These are phyloP conservation scores for Rhinocladiella similis DNA, from an alignment of 2,329 filamentous ascomycete species.

Conservation along the genomic window DNA sequence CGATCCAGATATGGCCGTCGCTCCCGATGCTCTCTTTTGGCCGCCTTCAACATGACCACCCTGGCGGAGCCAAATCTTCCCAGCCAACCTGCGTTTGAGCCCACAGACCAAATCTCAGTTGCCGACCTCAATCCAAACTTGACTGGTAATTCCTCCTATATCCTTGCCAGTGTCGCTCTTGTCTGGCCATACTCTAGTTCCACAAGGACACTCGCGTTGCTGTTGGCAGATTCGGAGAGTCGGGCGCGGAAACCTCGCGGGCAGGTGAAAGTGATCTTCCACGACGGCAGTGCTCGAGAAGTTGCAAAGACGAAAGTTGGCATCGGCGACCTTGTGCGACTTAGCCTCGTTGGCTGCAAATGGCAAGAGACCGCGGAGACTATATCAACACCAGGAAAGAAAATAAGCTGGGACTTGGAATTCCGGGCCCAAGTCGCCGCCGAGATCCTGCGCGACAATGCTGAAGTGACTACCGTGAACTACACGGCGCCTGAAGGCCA, in stretches of 20 bases:
- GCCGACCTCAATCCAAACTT: conserved; percentile 41
- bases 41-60: conserved; percentile 19
- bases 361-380: conserved; percentile 60
- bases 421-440: conserved; percentile 35
- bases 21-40: neutral
- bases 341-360: conserved; percentile 68
- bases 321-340: conserved; percentile 72
- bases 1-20: conserved; percentile 14
- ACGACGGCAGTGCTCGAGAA: conserved; percentile 67
- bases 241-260: conserved; percentile 74
- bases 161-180: conserved; percentile 76
- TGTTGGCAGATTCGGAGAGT: conserved; percentile 82
- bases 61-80: conserved; percentile 6
- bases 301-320: conserved; percentile 68
- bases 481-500: conserved; percentile 11
- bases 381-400: conserved; percentile 56
- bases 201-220: conserved; percentile 70
- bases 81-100: conserved; percentile 8
- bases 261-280: conserved; percentile 77
- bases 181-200: conserved; percentile 90
- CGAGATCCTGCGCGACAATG: conserved; percentile 9
- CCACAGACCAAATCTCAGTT: conserved; percentile 31
- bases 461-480: conserved; percentile 3
- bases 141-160: conserved; percentile 32
- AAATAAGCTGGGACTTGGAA: conserved; percentile 58